These are phyloP conservation scores for Epichloe brachyelytri DNA, from an alignment of 2,329 filamentous ascomycete genomes.

Conservation along the genomic window DNA sequence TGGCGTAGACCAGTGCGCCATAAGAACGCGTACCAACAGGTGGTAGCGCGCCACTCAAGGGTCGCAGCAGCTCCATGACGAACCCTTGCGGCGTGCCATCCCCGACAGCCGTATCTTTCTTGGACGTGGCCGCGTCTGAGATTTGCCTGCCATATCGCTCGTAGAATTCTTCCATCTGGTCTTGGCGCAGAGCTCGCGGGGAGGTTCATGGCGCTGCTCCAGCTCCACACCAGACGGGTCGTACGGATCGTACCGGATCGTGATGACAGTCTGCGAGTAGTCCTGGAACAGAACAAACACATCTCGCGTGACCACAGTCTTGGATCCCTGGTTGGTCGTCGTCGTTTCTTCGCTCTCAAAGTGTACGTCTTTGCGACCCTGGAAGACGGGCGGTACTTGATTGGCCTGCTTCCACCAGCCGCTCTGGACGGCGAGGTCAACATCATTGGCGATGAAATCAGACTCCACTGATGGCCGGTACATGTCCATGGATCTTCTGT, in stretches of 20 bases:
- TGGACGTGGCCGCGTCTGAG: conserved; percentile 52
- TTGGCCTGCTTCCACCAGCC: conserved; percentile 84
- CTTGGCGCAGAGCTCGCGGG: conserved; percentile 76
- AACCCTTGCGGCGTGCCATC: conserved; percentile 72
- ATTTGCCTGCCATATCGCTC: conserved; percentile 70
- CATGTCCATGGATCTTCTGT: conserved; percentile 58
- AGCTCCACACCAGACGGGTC: conserved; percentile 61
- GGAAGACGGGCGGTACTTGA: conserved; percentile 66
- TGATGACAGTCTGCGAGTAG: conserved; percentile 89
- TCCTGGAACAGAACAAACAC: conserved; percentile 86
- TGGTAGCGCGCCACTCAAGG: conserved; percentile 58
- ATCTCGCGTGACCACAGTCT: conserved; percentile 61
- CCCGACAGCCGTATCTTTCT: conserved; percentile 69
- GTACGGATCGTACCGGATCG: conserved; percentile 62
- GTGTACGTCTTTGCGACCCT: conserved; percentile 70
- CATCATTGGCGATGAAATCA: conserved; percentile 75
- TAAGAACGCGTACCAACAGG: conserved; percentile 85
- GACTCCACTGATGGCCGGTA: conserved; percentile 61
- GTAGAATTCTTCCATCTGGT: conserved; percentile 82
- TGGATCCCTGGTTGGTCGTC: conserved; percentile 55
- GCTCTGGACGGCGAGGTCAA: conserved; percentile 62
- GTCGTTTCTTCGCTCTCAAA: conserved; percentile 71
- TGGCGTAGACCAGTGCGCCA: conserved; percentile 85
- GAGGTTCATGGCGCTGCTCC: conserved; percentile 76
- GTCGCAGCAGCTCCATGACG: conserved; percentile 64